Percentiles rank a stretch among this genome's conserved stretches.
phyloP scores from a whole-genome alignment of 2,329 filamentous ascomycete species.

The Rutstroemia sydowiana region DNA sequence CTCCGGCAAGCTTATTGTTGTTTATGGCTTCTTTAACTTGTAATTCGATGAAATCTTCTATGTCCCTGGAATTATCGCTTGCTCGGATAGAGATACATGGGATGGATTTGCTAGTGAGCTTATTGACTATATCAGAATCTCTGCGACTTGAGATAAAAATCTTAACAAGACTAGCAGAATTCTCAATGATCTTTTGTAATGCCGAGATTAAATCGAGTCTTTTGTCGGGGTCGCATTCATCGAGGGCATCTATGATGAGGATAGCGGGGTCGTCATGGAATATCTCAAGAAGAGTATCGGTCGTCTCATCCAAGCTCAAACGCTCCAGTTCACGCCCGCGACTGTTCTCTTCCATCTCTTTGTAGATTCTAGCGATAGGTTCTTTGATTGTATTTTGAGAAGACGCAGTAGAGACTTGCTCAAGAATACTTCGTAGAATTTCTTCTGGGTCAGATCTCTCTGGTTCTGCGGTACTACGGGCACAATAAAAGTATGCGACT shows the following conservation, averaged over 20 bases:
- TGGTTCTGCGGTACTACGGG: constrained; percentile 11
- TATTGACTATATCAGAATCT: constrained; percentile 10
- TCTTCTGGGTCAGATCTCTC: constrained; percentile 6
- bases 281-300: constrained; percentile 6
- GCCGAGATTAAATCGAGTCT: constrained; percentile 6
- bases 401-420: constrained; percentile 8
- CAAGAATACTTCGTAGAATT: constrained; percentile 9
- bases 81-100: constrained; percentile 11
- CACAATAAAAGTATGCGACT: constrained; percentile 12
- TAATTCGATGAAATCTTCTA: constrained; percentile 5
- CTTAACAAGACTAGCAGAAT: constrained; percentile 12
- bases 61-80: constrained; percentile 7
- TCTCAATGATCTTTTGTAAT: constrained; percentile 8
- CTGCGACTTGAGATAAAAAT: constrained; percentile 13
- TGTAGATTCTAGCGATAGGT: constrained; percentile 10
- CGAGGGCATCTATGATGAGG: constrained; percentile 14
- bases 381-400: constrained; percentile 8
- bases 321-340: constrained; percentile 11
- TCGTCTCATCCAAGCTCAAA: constrained; percentile 13
- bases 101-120: not conserved
- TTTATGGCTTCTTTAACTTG: not conserved
- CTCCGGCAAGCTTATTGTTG: not conserved
- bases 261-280: constrained; percentile 3
- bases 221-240: constrained; percentile 11
- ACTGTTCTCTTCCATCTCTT: constrained; percentile 11